A percentile compares a stretch with the other conserved stretches of the same genome.
Evolutionary conservation across 2,329 filamentous ascomycete genomes (phyloP).

Genomic region (Colletotrichum orchidophilum): DNA sequence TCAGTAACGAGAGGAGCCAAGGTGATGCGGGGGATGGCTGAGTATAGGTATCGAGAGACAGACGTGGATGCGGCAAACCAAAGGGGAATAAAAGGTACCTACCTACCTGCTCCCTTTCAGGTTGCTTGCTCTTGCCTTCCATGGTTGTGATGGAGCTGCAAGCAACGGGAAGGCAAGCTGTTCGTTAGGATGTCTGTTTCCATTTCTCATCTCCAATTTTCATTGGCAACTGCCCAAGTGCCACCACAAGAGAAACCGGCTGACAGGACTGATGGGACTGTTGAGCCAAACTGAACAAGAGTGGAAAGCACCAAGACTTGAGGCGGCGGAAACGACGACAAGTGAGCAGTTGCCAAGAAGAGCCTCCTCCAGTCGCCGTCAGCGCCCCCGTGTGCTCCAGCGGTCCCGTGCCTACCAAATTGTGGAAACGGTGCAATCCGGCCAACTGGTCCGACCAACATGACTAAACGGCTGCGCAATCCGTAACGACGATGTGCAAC

Average conservation of each 20-base stretch:
- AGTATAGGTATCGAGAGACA: conserved; percentile 2
- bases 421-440: conserved; percentile 14
- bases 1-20: background rate
- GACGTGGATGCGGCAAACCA: conserved; percentile 2
- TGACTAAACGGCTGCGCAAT: background rate
- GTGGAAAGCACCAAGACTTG: background rate
- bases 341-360: conserved; percentile 7
- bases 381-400: background rate
- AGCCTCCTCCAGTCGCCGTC: background rate
- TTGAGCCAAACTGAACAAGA: background rate
- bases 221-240: background rate
- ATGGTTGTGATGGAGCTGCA: background rate
- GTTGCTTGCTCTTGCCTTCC: background rate
- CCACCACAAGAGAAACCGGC: background rate
- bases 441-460: background rate
- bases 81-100: background rate
- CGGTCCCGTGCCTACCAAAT: conserved; percentile 15
- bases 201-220: background rate
- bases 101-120: background rate
- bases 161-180: background rate
- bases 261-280: background rate
- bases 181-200: background rate
- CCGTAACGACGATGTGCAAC: background rate
- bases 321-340: background rate
- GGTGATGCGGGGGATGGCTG: background rate